Evolutionary conservation across 208 protist genomes (phyloP).

Genomic region (Wallacemonas sp.): DNA sequence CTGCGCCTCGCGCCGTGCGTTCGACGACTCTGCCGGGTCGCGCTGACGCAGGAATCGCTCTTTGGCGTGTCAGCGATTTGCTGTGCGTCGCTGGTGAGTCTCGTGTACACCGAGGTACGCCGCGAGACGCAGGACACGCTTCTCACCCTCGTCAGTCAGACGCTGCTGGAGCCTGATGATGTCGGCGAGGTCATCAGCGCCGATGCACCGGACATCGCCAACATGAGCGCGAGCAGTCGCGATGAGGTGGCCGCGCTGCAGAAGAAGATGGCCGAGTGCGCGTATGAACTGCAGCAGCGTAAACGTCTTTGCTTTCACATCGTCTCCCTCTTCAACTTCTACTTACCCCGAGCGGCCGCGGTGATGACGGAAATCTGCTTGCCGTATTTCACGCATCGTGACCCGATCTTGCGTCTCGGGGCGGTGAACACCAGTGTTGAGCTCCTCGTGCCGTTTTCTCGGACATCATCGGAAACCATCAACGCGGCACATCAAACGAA

Average conservation of each 20-base stretch:
- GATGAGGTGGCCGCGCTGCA: slow-evolving; percentile 10
- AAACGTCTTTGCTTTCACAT: slow-evolving; percentile 75
- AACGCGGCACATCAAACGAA: not conserved
- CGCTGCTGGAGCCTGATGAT: slow-evolving; percentile 32
- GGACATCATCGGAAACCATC: no score
- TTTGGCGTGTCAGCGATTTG: slow-evolving; percentile 19
- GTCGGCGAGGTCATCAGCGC: slow-evolving; percentile 1
- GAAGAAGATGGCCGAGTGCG: not conserved
- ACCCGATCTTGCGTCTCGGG: slow-evolving; percentile 54
- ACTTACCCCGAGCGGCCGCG: slow-evolving; percentile 52
- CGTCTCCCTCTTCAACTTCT: slow-evolving; percentile 48
- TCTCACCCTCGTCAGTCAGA: slow-evolving; percentile 47
- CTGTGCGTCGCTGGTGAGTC: slow-evolving; percentile 36
- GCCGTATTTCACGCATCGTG: slow-evolving; percentile 65
- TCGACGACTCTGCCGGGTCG: not conserved
- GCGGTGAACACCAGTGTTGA: slow-evolving; percentile 63
- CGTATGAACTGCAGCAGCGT: slow-evolving; percentile 12
- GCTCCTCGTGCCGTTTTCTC: slow-evolving; percentile 40
- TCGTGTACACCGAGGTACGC: slow-evolving; percentile 48
- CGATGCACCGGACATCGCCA: not conserved
- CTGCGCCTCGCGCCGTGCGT: slow-evolving; percentile 9
- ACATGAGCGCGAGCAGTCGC: not conserved
- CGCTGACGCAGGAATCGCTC: not conserved
- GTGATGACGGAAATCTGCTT: slow-evolving; percentile 74
- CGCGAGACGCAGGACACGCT: slow-evolving; percentile 36